phyloP scores from a whole-genome alignment of 208 protist species.

The Phytomonas francai region DNA sequence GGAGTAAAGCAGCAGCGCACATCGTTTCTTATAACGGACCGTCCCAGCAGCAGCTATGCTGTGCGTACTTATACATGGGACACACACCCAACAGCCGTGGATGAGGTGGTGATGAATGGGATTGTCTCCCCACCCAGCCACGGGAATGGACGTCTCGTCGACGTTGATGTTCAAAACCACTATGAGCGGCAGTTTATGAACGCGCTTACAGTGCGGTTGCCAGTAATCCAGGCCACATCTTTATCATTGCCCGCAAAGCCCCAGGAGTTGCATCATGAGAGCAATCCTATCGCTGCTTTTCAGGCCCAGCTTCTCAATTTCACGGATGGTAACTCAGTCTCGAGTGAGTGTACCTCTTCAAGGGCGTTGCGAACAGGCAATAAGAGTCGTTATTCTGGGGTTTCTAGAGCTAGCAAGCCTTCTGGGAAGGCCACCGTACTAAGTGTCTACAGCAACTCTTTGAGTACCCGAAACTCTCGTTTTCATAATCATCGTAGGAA shows the following conservation, averaged over 20 bases:
- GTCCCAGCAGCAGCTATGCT: not conserved
- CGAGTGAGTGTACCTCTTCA: not conserved
- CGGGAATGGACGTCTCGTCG: conserved; percentile 13
- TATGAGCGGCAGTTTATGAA: conserved; percentile 37
- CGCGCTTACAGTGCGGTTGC: not conserved
- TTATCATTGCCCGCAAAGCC: not conserved
- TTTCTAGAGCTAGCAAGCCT: not conserved
- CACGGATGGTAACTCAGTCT: not conserved
- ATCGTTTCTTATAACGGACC: not conserved
- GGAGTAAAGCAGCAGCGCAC: not conserved
- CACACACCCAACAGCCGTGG: conserved; percentile 17
- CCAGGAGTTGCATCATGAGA: not conserved
- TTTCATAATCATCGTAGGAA: not conserved
- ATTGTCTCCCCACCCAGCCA: not conserved
- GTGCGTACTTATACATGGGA: conserved; percentile 11
- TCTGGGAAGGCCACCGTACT: not conserved
- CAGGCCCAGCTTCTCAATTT: not conserved
- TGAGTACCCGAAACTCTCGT: not conserved
- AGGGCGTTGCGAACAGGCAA: not conserved
- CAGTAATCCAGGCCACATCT: not conserved
- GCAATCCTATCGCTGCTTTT: not conserved
- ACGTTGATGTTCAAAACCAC: conserved; percentile 47
- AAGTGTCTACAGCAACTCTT: not conserved
- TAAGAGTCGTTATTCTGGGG: not conserved
- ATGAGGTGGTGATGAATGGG: conserved; percentile 18